These are phyloP conservation scores for Aspergillus nidulans DNA, from an alignment of 495 filamentous ascomycete species.

Conservation along the genomic window DNA sequence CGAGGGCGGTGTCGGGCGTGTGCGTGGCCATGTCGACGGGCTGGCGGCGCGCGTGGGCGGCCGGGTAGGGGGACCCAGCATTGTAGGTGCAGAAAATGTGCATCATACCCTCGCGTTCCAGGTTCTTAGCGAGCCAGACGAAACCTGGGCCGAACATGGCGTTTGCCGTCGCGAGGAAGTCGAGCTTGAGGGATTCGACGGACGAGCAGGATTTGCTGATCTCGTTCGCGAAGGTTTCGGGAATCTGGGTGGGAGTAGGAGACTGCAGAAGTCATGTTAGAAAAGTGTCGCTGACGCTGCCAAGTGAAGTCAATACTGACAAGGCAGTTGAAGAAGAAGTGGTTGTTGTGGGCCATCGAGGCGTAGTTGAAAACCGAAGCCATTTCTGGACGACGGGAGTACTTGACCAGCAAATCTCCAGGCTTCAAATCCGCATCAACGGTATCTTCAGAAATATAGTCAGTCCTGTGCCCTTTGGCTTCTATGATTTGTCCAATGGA, in stretches of 20 bases:
- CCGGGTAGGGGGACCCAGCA: slow-evolving; percentile 82
- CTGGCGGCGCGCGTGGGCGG: slow-evolving; percentile 78
- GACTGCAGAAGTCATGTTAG: slow-evolving; percentile 27
- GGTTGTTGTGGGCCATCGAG: slow-evolving; percentile 94
- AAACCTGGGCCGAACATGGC: slow-evolving; percentile 97
- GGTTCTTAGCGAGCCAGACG: slow-evolving; percentile 80
- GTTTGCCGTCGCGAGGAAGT: slow-evolving; percentile 75
- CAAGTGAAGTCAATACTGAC: slow-evolving; percentile 33
- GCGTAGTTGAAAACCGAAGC: slow-evolving; percentile 91
- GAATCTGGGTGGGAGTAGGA: slow-evolving; percentile 47
- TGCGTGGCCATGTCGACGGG: slow-evolving; percentile 74
- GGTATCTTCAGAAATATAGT: slow-evolving; percentile 38
- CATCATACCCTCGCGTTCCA: slow-evolving; percentile 48
- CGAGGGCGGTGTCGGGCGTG: slow-evolving; percentile 32
- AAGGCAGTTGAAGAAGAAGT: slow-evolving; percentile 82
- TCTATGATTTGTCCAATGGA: not conserved
- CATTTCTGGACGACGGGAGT: slow-evolving; percentile 69
- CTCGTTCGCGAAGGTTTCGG: slow-evolving; percentile 39
- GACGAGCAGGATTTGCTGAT: slow-evolving; percentile 70
- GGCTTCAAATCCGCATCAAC: slow-evolving; percentile 51
- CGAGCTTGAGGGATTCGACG: slow-evolving; percentile 69
- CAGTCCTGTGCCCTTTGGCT: too few species aligned
- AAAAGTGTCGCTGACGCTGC: not conserved
- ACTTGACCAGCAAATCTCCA: slow-evolving; percentile 66
- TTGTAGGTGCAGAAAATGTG: slow-evolving; percentile 85